Conservation (phyloP, 768 basidiomycete genomes). For the Tylopilus subfusipes region DNA sequence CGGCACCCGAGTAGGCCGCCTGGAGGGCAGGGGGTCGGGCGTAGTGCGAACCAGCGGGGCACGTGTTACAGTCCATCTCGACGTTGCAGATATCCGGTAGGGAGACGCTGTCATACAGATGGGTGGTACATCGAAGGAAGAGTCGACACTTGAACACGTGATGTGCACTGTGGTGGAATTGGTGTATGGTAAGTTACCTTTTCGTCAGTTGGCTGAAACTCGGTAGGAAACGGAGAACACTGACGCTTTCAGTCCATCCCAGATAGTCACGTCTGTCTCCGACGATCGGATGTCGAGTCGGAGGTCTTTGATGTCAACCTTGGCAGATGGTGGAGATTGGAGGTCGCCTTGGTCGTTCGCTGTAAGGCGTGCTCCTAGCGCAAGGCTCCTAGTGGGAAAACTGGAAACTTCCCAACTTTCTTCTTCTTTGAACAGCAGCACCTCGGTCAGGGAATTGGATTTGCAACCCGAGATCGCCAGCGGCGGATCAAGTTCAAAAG, state of each 20-base stretch:
- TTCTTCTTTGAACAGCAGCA: background rate
- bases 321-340: background rate
- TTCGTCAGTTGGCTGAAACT: background rate
- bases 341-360: background rate
- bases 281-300: constrained; percentile 10
- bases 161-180: constrained; percentile 11
- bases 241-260: constrained; percentile 23
- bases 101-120: constrained; percentile 6
- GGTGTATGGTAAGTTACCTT: too few relatives aligned
- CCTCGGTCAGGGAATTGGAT: background rate
- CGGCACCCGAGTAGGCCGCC: constrained; percentile 17
- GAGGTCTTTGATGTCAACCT: constrained; percentile 8
- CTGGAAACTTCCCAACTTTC: background rate
- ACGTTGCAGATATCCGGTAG: constrained; percentile 12
- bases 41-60: constrained; percentile 4
- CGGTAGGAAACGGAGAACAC: background rate
- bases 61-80: constrained; percentile 22
- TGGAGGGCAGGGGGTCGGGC: constrained; percentile 5
- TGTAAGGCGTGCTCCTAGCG: background rate
- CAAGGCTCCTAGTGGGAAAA: background rate
- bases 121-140: constrained; percentile 17
- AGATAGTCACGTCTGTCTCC: constrained; percentile 22
- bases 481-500: background rate
- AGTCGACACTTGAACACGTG: constrained; percentile 26
- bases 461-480: background rate